Evolutionary conservation across 192 early-diverging fungal species (phyloP).

Genomic region (Hyaloraphidium curvatum): DNA sequence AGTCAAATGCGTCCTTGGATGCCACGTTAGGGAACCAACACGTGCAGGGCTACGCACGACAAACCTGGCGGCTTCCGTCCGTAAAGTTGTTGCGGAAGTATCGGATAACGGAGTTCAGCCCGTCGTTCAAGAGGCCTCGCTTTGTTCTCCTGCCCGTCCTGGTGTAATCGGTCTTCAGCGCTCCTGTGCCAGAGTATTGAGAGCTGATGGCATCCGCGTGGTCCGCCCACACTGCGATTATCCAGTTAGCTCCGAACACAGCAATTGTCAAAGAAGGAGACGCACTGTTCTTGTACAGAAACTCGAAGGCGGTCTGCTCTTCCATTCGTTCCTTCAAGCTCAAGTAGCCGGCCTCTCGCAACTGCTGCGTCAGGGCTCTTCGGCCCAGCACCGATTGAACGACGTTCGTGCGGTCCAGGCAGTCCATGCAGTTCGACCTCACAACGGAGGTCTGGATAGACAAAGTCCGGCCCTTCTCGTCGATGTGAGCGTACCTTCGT

Average conservation of each 20-base stretch:
- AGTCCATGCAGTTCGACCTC: constrained; percentile 98
- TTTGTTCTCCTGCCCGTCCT: constrained; percentile 79
- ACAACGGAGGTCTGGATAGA: constrained; percentile 56
- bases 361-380: constrained; percentile 45
- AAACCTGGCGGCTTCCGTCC: constrained; percentile 70
- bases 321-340: constrained; percentile 37
- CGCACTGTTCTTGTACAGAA: constrained; percentile 59
- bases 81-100: constrained; percentile 90
- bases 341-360: constrained; percentile 47
- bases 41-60: not conserved
- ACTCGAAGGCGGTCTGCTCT: constrained; percentile 41
- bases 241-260: not conserved
- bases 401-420: constrained; percentile 96
- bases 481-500: constrained; percentile 37
- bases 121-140: constrained; percentile 61
- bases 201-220: constrained; percentile 83
- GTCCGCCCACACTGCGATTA: constrained; percentile 80
- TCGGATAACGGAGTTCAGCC: constrained; percentile 56
- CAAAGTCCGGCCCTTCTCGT: constrained; percentile 16
- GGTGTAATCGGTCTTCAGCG: constrained; percentile 96
- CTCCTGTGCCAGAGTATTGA: constrained; percentile 89
- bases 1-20: constrained; percentile 59
- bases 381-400: constrained; percentile 83
- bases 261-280: not conserved
- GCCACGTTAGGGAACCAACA: not conserved